A percentile compares a stretch with the other conserved stretches of the same genome.
phyloP scores from a whole-genome alignment of 1,284 basidiomycete genomes.

The Meira miltonrushii region DNA sequence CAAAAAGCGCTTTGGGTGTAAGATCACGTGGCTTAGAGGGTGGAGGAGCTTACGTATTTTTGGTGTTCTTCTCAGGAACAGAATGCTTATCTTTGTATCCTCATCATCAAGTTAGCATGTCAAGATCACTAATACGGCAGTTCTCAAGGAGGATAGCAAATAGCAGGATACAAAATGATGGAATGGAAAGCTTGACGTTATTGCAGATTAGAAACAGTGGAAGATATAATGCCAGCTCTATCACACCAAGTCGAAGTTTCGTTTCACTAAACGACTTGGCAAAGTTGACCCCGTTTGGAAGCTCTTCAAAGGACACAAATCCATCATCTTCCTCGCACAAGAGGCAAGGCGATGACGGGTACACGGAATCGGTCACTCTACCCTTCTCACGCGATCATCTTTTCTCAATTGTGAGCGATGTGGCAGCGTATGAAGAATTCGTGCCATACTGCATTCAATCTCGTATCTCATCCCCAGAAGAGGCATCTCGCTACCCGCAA shows the following conservation, averaged over 20 bases:
- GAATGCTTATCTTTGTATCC: too few species aligned
- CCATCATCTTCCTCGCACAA: not conserved
- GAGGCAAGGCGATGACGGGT: not conserved
- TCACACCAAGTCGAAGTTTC: not conserved
- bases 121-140: too few species aligned
- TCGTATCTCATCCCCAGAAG: not conserved
- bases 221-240: not conserved
- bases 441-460: conserved; percentile 7
- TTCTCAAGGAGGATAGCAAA: too few species aligned
- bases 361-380: conserved; percentile 3
- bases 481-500: not conserved
- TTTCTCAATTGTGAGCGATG: not conserved
- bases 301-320: not conserved
- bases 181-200: too few species aligned
- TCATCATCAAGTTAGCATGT: too few species aligned
- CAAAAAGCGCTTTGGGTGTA: too few species aligned
- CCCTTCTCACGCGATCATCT: not conserved
- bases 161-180: too few species aligned
- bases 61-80: too few species aligned
- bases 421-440: conserved; percentile 1
- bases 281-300: conserved; percentile 3
- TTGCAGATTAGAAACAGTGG: too few species aligned
- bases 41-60: too few species aligned
- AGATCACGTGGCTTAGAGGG: too few species aligned
- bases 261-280: not conserved